Conservation (phyloP, 345 rosid genomes). For the Rhodomyrtus tomentosa region DNA sequence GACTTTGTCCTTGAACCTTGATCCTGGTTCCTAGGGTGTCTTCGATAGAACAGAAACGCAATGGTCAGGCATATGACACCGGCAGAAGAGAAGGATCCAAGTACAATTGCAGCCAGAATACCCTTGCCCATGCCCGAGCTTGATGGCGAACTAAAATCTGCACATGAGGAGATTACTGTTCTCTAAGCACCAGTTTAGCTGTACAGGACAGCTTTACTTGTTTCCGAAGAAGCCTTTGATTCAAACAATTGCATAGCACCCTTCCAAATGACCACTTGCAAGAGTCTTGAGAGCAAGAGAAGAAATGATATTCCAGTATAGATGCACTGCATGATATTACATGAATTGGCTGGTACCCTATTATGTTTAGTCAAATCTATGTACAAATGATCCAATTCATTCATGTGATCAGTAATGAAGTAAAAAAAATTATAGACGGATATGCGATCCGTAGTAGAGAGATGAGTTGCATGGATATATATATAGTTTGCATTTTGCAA, state of each 20-base stretch:
- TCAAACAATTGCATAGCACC: neutral
- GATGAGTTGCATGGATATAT: no score
- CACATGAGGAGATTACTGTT: neutral
- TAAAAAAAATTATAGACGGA: no score
- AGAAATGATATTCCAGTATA: neutral
- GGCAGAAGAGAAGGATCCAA: constrained; percentile 1
- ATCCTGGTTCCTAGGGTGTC: neutral
- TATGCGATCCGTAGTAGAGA: no score
- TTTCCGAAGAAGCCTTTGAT: neutral
- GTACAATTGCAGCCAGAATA: constrained; percentile 2
- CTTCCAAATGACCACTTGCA: neutral
- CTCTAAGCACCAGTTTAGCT: neutral
- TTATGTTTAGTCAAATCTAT: no score
- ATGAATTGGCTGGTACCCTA: no score
- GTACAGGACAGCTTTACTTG: neutral
- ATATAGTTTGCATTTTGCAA: no score
- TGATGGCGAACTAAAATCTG: neutral
- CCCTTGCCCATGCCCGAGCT: constrained; percentile 4
- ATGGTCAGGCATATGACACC: neutral
- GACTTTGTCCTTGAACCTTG: neutral
- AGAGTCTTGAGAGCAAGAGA: neutral
- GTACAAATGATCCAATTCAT: no score
- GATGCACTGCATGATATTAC: no score
- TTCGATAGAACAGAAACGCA: neutral
- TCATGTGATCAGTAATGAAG: no score